Base-by-base conservation (phyloP, 2,329 filamentous ascomycete species). In the Fusarium oligoseptatum region DNA sequence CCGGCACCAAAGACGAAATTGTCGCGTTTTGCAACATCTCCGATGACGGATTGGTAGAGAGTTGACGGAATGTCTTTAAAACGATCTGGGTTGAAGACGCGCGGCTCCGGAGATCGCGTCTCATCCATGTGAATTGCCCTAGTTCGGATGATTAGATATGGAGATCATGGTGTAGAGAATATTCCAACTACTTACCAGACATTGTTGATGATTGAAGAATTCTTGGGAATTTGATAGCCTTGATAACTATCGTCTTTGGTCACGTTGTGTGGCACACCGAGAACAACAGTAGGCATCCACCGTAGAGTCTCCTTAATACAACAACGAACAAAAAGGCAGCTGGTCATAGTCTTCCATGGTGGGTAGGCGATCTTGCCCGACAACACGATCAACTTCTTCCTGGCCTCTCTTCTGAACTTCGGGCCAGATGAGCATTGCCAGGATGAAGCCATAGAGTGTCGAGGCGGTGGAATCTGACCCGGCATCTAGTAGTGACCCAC, bases 371-470 rank as follows among this genome's bases (percentile, higher is more conserved):
- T 48, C 43, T 48, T 2, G 43, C 0, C 43, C 43, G 2, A 48
- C 43, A 2, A 48, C 20, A 1, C 20, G 20, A 10, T 48, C 20
- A 48, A 48, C 43, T 15, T 48, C 43, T 48, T 48, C 43, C 1
- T 48, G 43, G 14, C 43, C 43, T 3, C 43, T 48, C 43, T 10
- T 48, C 20, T 48, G 43, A 24, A 48, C 2, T 2, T 48, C 20
- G 3, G 43, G 43, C 43, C 43, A 24, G 1, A 86, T 72, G 0
- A 83, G 73, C 86, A 89, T 87, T 7, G 88, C 88, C 22, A 85
- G 80, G 1, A 87, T 78, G 12, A 84, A 78, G 71, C 80, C 82
- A 11, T 77, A 67, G 6, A 84, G 61, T 0, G 79, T 76, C 1
- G 78, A 72, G 0, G 80, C 75, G 0, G 78, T 77, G 0, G 80